phyloP scores from a whole-genome alignment of 345 rosid genomes.

The Turnera subulata region DNA sequence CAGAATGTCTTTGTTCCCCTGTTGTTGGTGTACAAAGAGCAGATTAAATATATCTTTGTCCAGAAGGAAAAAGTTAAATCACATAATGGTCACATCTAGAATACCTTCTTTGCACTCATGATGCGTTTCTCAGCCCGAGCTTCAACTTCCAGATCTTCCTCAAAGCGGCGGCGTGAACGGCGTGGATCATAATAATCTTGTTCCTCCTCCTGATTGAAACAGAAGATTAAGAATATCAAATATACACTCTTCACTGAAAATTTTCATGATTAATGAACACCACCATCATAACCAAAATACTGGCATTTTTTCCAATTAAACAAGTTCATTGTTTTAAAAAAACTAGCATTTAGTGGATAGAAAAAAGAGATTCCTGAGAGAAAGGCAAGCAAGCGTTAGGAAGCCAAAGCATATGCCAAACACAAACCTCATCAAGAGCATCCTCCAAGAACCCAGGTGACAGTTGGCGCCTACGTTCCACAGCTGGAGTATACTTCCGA shows the following conservation, averaged over 20 bases:
- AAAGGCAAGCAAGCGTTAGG: not conserved
- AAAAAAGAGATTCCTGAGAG: too few relatives aligned
- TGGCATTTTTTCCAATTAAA: not conserved
- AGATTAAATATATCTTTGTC: not conserved
- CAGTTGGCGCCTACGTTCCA: constrained; percentile 70
- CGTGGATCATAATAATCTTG: constrained; percentile 72
- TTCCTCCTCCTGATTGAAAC: constrained; percentile 64
- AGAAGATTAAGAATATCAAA: not conserved
- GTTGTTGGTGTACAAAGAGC: constrained; percentile 3
- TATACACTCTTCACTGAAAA: not conserved
- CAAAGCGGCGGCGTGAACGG: constrained; percentile 68
- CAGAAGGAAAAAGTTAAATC: not conserved
- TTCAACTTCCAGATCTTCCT: constrained; percentile 91
- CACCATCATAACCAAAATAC: too few relatives aligned
- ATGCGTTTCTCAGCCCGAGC: constrained; percentile 86
- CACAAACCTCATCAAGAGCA: constrained; percentile 90
- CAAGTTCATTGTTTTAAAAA: too few relatives aligned
- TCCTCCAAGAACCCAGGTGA: constrained; percentile 91
- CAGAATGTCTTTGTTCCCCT: constrained; percentile 64
- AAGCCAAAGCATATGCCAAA: not conserved
- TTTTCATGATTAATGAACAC: not conserved
- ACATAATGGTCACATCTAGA: constrained; percentile 1
- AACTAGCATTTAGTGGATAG: not conserved
- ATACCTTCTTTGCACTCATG: constrained; percentile 92
- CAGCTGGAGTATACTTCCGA: constrained; percentile 72